A percentile compares a stretch with the other conserved stretches of the same genome.
phyloP scores from a whole-genome alignment of 2,329 filamentous ascomycete genomes.

The Phialemonium atrogriseum region DNA sequence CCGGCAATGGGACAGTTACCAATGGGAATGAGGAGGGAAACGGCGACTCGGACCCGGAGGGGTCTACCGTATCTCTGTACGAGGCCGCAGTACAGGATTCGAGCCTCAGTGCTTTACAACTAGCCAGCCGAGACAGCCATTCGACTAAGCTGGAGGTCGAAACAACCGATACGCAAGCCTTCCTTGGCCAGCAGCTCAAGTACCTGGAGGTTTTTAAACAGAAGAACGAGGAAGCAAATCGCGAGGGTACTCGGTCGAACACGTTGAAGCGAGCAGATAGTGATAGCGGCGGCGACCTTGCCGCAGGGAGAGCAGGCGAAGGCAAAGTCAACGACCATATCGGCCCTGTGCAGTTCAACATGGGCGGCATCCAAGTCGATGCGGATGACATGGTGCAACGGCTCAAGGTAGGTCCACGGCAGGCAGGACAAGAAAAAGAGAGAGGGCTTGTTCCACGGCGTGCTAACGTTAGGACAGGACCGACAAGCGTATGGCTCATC shows the following conservation, averaged over 20 bases:
- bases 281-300: conserved; percentile 13
- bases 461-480: conserved; percentile 29
- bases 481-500: conserved; percentile 45
- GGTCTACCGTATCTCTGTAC: conserved; percentile 62
- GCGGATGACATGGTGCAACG: conserved; percentile 87
- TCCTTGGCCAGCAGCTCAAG: conserved; percentile 67
- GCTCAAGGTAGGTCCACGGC: conserved; percentile 60
- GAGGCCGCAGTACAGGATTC: conserved; percentile 75
- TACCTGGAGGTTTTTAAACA: conserved; percentile 59
- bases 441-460: background rate
- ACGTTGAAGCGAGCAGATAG: conserved; percentile 33
- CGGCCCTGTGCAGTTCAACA: conserved; percentile 93
- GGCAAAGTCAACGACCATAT: conserved; percentile 66
- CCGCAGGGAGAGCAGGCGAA: conserved; percentile 21
- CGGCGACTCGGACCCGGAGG: conserved; percentile 28
- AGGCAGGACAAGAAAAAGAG: background rate
- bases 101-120: conserved; percentile 51
- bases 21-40: conserved; percentile 13
- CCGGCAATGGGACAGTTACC: conserved; percentile 11
- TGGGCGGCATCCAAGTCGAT: conserved; percentile 94
- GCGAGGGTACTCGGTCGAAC: conserved; percentile 33
- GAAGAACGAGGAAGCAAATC: conserved; percentile 43
- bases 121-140: conserved; percentile 39
- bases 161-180: conserved; percentile 68
- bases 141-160: conserved; percentile 49